phyloP scores from a whole-genome alignment of 192 early-diverging fungal genomes.

The Coemansia sp. region DNA sequence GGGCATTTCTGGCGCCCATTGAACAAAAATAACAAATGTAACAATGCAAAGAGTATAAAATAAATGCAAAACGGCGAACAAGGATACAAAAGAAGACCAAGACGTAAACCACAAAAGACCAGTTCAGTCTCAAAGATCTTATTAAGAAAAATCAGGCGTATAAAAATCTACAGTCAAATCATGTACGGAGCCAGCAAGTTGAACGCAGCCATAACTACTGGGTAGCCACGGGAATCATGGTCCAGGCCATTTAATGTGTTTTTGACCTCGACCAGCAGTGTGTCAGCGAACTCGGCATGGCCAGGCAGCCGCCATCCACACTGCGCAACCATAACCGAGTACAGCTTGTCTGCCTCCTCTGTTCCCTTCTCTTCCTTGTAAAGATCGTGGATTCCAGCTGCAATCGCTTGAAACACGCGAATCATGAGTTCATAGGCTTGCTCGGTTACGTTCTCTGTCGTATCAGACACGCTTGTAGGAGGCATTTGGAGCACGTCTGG shows the following conservation, averaged over 20 bases:
- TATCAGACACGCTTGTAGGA: not conserved
- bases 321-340: slow-evolving; percentile 42
- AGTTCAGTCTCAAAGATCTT: too few species aligned
- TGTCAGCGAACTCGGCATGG: slow-evolving; percentile 53
- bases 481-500: slow-evolving; percentile 33
- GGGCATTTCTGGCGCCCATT: not conserved
- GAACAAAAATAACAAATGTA: not conserved
- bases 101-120: too few species aligned
- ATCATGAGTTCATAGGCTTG: slow-evolving; percentile 29
- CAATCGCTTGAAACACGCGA: slow-evolving; percentile 48
- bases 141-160: too few species aligned
- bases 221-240: slow-evolving; percentile 18
- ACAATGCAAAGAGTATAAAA: not conserved
- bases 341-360: slow-evolving; percentile 41
- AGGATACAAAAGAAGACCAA: not conserved
- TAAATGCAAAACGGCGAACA: not conserved
- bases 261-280: slow-evolving; percentile 34
- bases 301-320: slow-evolving; percentile 45
- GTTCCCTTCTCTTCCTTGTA: slow-evolving; percentile 39
- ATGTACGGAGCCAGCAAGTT: slow-evolving; percentile 46
- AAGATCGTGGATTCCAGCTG: slow-evolving; percentile 47
- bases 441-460: not conserved
- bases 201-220: slow-evolving; percentile 44
- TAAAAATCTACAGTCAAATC: not conserved
- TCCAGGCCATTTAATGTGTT: slow-evolving; percentile 19